Conservation (phyloP, 495 filamentous ascomycete species). For the Aspergillus egyptiacus region DNA sequence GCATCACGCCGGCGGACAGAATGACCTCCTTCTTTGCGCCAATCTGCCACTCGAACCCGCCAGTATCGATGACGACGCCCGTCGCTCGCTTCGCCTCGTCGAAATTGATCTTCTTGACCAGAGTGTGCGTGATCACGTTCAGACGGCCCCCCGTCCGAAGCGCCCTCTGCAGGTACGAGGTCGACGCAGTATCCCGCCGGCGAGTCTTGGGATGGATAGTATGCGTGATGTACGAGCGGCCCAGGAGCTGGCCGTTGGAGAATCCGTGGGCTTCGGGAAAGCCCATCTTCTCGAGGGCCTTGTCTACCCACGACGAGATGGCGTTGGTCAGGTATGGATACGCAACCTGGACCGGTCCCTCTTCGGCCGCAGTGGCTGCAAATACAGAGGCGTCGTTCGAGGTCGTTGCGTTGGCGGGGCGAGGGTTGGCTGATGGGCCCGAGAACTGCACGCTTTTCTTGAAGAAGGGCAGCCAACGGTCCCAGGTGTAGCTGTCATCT, state of each 20-base stretch:
- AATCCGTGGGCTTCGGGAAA: slow-evolving; percentile 34
- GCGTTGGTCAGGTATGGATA: slow-evolving; percentile 45
- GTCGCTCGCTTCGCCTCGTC: slow-evolving; percentile 17
- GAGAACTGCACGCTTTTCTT: slow-evolving; percentile 49
- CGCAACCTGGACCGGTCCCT: slow-evolving; percentile 45
- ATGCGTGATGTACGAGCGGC: slow-evolving; percentile 29
- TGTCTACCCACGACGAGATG: slow-evolving; percentile 36
- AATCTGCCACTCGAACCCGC: slow-evolving; percentile 20
- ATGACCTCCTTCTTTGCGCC: slow-evolving; percentile 47
- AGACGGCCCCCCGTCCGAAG: slow-evolving; percentile 7
- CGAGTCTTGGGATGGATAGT: slow-evolving; percentile 32
- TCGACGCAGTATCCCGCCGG: slow-evolving; percentile 31
- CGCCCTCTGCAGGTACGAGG: slow-evolving; percentile 27
- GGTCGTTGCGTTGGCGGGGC: slow-evolving; percentile 38
- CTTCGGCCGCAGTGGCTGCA: slow-evolving; percentile 8
- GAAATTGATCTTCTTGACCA: slow-evolving; percentile 26
- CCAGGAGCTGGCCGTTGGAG: slow-evolving; percentile 35
- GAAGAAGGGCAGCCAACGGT: slow-evolving; percentile 49
- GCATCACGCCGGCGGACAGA: slow-evolving; percentile 45
- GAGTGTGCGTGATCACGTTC: slow-evolving; percentile 17
- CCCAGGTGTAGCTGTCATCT: slow-evolving; percentile 49
- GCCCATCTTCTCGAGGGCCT: slow-evolving; percentile 36
- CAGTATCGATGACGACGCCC: slow-evolving; percentile 17
- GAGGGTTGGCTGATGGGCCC: slow-evolving; percentile 32
- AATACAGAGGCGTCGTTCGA: slow-evolving; percentile 35